phyloP scores from a whole-genome alignment of 228 moss, liverwort and hornwort species.

The Sphagnum fallax region DNA sequence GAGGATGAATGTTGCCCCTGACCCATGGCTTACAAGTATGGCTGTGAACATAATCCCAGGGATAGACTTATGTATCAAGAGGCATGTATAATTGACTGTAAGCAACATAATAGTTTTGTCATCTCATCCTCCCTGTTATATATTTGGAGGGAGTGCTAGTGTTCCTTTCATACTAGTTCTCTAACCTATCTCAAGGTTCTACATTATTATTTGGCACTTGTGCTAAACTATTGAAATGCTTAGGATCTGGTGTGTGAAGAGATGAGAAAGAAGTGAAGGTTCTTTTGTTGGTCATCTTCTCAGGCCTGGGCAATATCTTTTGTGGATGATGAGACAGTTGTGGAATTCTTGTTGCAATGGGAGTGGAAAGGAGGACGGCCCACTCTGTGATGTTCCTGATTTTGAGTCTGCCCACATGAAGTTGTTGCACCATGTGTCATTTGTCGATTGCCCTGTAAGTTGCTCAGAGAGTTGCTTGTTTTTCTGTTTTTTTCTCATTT shows the following conservation, averaged over 20 bases:
- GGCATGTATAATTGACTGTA: too few relatives aligned
- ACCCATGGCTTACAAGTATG: conserved; percentile 88
- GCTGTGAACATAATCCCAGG: not conserved
- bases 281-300: too few relatives aligned
- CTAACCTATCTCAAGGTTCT: too few relatives aligned
- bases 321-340: too few relatives aligned
- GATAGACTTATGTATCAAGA: too few relatives aligned
- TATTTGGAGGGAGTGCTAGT: too few relatives aligned
- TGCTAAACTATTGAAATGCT: not conserved
- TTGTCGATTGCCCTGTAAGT: conserved; percentile 98
- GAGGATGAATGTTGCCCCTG: conserved; percentile 89
- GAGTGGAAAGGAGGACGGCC: conserved; percentile 86
- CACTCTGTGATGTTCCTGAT: conserved; percentile 78
- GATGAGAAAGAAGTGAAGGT: not conserved
- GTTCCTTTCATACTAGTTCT: too few relatives aligned
- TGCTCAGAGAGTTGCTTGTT: not conserved
- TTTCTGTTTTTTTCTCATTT: not conserved
- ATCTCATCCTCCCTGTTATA: too few relatives aligned
- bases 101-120: too few relatives aligned
- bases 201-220: too few relatives aligned
- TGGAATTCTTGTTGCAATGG: conserved; percentile 30
- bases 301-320: too few relatives aligned
- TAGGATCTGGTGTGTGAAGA: not conserved
- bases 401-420: conserved; percentile 85
- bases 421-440: conserved; percentile 92